Evolutionary conservation across 2,329 filamentous ascomycete genomes (phyloP).

Genomic region (Geoglossum cookeanum): DNA sequence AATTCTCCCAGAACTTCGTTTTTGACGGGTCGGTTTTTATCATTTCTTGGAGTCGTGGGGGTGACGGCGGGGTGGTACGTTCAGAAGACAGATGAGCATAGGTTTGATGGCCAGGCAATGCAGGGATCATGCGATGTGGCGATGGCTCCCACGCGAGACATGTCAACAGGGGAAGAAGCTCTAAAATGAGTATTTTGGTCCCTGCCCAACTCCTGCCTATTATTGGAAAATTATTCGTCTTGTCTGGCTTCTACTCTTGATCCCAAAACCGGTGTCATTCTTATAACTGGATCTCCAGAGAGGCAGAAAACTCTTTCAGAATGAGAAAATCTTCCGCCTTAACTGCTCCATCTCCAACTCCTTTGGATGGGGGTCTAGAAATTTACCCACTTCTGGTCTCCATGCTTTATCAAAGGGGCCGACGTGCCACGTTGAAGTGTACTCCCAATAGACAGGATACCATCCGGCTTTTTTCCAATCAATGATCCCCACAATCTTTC

Average conservation of each 20-base stretch:
- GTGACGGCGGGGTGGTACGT: slow-evolving; percentile 22
- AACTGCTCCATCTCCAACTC: slow-evolving; percentile 23
- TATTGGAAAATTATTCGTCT: too few relatives aligned
- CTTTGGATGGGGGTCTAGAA: slow-evolving; percentile 20
- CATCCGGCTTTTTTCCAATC: slow-evolving; percentile 27
- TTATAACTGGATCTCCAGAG: too few relatives aligned
- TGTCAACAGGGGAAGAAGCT: too few relatives aligned
- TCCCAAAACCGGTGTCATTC: too few relatives aligned
- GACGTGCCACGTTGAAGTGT: slow-evolving; percentile 20
- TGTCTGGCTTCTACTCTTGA: too few relatives aligned
- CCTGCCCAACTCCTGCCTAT: too few relatives aligned
- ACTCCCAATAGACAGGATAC: slow-evolving; percentile 28
- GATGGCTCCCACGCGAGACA: too few relatives aligned
- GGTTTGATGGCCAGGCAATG: slow-evolving; percentile 20
- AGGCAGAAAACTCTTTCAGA: too few relatives aligned
- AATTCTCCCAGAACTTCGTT: not conserved
- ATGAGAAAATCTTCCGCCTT: too few relatives aligned
- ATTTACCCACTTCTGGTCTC: slow-evolving; percentile 17
- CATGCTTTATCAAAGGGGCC: slow-evolving; percentile 15
- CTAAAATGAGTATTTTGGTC: too few relatives aligned
- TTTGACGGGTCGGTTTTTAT: not conserved
- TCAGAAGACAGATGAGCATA: slow-evolving; percentile 20
- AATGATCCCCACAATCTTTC: slow-evolving; percentile 25
- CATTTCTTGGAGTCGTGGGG: slow-evolving; percentile 12
- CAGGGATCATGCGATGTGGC: too few relatives aligned